A percentile compares a stretch with the other conserved stretches of the same genome.
These are phyloP conservation scores for Chalaropsis thielavioides DNA, from an alignment of 2,329 filamentous ascomycete genomes.

Conservation along the genomic window DNA sequence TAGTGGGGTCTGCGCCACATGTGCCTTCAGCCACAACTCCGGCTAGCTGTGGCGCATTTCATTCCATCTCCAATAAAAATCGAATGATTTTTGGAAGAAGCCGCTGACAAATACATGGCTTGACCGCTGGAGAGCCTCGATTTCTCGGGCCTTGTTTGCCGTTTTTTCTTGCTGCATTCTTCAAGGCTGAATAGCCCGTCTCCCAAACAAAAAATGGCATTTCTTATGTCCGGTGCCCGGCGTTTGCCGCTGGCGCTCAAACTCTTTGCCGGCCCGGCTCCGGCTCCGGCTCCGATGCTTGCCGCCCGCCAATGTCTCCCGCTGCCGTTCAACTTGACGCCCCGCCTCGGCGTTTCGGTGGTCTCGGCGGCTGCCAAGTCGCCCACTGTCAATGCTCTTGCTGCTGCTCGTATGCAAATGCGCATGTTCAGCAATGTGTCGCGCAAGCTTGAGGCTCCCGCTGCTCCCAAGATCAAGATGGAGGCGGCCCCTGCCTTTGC, in stretches of 20 bases:
- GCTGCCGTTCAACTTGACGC: constrained; percentile 1
- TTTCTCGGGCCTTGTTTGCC: neutral
- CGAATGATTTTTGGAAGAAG: constrained; percentile 8
- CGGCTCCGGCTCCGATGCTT: neutral
- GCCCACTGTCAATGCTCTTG: neutral
- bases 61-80: constrained; percentile 13
- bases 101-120: neutral
- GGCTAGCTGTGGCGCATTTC: constrained; percentile 4
- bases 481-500: neutral
- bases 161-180: neutral
- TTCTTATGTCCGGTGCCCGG: constrained; percentile 17
- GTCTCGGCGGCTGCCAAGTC: neutral
- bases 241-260: constrained; percentile 13
- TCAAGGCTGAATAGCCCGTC: neutral
- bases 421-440: constrained; percentile 13
- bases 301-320: constrained; percentile 7
- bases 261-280: neutral
- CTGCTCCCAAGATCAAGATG: neutral
- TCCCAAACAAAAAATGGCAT: constrained; percentile 11
- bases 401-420: constrained; percentile 6
- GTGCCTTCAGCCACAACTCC: neutral
- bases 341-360: neutral
- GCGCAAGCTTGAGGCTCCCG: constrained; percentile 3
- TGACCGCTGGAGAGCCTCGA: neutral
- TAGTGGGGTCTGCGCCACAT: constrained; percentile 15